phyloP scores from a whole-genome alignment of 2,329 filamentous ascomycete genomes.

The Fusarium bulbicola region DNA sequence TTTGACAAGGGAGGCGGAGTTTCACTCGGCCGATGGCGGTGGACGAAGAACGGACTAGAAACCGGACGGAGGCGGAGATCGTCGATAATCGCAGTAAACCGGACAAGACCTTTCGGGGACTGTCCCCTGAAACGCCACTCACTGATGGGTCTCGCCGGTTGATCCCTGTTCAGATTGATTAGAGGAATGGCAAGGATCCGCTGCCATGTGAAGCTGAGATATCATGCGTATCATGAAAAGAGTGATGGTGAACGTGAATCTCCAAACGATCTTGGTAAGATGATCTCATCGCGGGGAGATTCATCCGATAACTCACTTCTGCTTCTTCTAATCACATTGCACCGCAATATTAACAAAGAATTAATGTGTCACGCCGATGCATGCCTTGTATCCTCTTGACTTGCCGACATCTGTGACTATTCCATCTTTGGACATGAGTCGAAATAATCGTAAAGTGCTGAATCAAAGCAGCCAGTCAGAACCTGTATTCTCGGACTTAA shows the following conservation, averaged over 20 bases:
- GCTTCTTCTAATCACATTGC: not conserved
- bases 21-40: not conserved
- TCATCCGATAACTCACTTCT: not conserved
- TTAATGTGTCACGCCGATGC: slow-evolving; percentile 11
- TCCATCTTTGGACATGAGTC: slow-evolving; percentile 1
- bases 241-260: not conserved
- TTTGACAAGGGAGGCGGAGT: not conserved
- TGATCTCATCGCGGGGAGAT: not conserved
- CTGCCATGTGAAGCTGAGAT: not conserved
- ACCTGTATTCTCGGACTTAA: slow-evolving; percentile 3
- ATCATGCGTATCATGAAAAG: not conserved
- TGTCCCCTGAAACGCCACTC: not conserved
- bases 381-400: not conserved
- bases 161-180: not conserved
- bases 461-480: not conserved
- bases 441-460: slow-evolving; percentile 5
- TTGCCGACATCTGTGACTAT: not conserved
- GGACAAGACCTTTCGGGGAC: not conserved
- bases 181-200: not conserved
- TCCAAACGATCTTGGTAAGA: not conserved
- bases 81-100: not conserved
- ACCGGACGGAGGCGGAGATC: not conserved
- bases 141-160: not conserved
- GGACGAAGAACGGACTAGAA: not conserved
- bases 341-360: not conserved